Conservation (phyloP, 2,329 filamentous ascomycete genomes). For the Pestalotiopsis fici region DNA sequence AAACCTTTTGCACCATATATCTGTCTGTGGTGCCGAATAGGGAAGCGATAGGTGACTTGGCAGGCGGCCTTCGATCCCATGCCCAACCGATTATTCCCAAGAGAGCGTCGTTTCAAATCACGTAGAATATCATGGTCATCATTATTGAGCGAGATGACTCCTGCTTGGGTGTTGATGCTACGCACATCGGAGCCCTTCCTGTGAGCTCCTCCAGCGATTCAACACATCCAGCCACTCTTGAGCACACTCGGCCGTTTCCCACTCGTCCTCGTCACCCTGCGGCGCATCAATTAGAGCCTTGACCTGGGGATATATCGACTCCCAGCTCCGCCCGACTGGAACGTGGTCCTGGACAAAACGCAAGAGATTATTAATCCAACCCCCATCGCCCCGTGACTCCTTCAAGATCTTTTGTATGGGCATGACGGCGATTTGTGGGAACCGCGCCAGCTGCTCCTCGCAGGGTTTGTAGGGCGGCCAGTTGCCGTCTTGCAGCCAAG, state of each 20-base stretch:
- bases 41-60: too few species aligned
- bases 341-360: background rate
- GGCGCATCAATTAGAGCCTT: background rate
- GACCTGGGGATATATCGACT: background rate
- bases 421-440: background rate
- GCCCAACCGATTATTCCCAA: too few species aligned
- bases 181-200: background rate
- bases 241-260: background rate
- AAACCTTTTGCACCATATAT: too few species aligned
- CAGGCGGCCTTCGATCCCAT: too few species aligned
- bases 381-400: background rate
- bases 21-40: too few species aligned
- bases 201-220: background rate
- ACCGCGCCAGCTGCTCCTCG: background rate
- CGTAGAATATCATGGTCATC: background rate
- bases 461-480: background rate
- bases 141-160: background rate
- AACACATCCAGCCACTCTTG: background rate
- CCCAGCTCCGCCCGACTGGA: background rate
- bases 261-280: background rate
- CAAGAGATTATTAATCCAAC: background rate
- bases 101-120: too few species aligned
- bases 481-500: background rate
- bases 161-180: background rate
- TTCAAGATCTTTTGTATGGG: background rate